Conservation (phyloP, 352 stramenopile species). For the Pythium sukuiense region DNA sequence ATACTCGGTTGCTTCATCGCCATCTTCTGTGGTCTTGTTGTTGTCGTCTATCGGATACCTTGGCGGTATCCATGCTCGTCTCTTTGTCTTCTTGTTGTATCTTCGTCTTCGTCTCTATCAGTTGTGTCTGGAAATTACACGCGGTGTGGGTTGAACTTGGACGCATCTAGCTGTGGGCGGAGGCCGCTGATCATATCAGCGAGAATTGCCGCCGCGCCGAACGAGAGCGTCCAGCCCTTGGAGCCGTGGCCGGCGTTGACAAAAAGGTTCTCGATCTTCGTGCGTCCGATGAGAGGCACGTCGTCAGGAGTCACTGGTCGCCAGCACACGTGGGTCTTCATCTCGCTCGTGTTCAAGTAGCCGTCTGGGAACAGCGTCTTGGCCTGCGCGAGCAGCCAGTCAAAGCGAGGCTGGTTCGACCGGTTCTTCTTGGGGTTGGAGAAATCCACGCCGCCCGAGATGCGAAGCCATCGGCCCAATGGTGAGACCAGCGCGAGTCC, state of each 20-base stretch:
- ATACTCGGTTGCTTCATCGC: background rate
- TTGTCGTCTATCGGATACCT: slow-evolving; percentile 26
- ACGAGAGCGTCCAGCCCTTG: slow-evolving; percentile 85
- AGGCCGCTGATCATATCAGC: slow-evolving; percentile 80
- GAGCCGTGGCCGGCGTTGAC: slow-evolving; percentile 85
- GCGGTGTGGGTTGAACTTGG: slow-evolving; percentile 78
- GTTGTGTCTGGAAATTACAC: slow-evolving; percentile 31
- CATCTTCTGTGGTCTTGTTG: slow-evolving; percentile 1
- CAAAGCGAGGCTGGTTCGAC: slow-evolving; percentile 64
- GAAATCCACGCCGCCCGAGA: slow-evolving; percentile 83
- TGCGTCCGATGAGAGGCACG: slow-evolving; percentile 79
- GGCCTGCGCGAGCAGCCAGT: slow-evolving; percentile 75
- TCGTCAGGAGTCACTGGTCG: slow-evolving; percentile 82
- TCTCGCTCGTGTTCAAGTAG: slow-evolving; percentile 76
- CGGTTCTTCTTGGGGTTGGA: slow-evolving; percentile 63
- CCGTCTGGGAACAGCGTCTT: slow-evolving; percentile 80
- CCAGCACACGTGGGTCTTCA: slow-evolving; percentile 83
- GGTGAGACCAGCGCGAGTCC: slow-evolving; percentile 76
- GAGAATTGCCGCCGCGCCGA: slow-evolving; percentile 71
- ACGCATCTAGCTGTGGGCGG: slow-evolving; percentile 78
- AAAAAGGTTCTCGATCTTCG: slow-evolving; percentile 78
- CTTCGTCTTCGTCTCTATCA: slow-evolving; percentile 19
- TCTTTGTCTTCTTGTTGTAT: background rate
- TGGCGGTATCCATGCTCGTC: slow-evolving; percentile 18
- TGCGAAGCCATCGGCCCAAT: slow-evolving; percentile 66